A percentile compares a stretch with the other conserved stretches of the same genome.
Evolutionary conservation across 192 early-diverging fungal species (phyloP).

Genomic region (Geranomyces michiganensis): DNA sequence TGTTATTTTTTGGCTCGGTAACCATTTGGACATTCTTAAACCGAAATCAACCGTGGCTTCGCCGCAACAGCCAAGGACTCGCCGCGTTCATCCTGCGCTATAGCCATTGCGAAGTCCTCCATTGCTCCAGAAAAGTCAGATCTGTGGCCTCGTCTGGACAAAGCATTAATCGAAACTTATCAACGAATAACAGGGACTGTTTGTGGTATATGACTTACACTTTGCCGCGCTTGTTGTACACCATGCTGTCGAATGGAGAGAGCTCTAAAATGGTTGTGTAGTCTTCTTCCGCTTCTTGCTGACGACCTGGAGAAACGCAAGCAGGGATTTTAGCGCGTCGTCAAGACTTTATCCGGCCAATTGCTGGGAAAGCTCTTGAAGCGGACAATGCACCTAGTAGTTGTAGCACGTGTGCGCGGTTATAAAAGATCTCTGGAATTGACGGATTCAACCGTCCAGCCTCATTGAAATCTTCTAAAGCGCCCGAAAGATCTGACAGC

Average conservation of each 20-base stretch:
- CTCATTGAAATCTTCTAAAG: conserved; percentile 45
- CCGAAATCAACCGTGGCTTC: background rate
- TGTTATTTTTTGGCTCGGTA: no score
- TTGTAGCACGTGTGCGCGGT: conserved; percentile 45
- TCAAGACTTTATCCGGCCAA: conserved; percentile 11
- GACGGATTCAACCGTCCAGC: conserved; percentile 34
- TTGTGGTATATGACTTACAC: conserved; percentile 34
- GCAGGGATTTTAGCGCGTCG: background rate
- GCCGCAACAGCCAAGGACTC: background rate
- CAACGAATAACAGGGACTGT: no score
- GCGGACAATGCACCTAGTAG: conserved; percentile 18
- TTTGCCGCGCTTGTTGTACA: conserved; percentile 44
- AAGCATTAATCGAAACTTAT: no score
- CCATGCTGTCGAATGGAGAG: conserved; percentile 39
- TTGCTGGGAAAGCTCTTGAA: conserved; percentile 4
- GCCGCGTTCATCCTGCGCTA: conserved; percentile 17
- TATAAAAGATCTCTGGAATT: conserved; percentile 43
- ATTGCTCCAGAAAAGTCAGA: conserved; percentile 41
- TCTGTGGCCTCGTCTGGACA: conserved; percentile 41
- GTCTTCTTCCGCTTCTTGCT: conserved; percentile 50
- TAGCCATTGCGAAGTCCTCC: conserved; percentile 48
- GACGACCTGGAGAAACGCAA: conserved; percentile 18
- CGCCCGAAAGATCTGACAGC: conserved; percentile 35
- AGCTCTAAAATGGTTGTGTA: conserved; percentile 48
- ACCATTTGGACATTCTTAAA: no score